phyloP scores from a whole-genome alignment of 352 stramenopile genomes.

The Globisporangium abappressorium region DNA sequence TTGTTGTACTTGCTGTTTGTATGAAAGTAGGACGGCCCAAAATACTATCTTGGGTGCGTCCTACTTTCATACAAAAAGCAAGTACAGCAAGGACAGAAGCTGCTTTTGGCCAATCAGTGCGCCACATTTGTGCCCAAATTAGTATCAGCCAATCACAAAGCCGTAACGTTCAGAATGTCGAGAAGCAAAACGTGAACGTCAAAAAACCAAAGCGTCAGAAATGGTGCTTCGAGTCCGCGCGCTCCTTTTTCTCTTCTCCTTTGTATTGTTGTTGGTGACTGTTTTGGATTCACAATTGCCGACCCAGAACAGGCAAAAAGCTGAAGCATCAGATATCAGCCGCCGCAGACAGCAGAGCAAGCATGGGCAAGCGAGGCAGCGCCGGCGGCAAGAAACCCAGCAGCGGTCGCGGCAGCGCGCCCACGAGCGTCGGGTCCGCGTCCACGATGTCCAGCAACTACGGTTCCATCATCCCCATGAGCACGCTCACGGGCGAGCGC shows the following conservation, averaged over 20 bases:
- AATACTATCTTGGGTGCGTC: too few relatives aligned
- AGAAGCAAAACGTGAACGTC: not conserved
- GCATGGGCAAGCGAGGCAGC: constrained; percentile 42
- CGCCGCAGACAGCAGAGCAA: not conserved
- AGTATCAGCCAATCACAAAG: too few relatives aligned
- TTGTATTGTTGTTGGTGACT: not conserved
- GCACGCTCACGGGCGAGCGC: not conserved
- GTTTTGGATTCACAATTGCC: not conserved
- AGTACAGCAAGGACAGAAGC: too few relatives aligned
- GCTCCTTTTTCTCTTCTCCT: not conserved
- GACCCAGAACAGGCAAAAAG: not conserved
- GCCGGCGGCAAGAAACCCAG: constrained; percentile 24
- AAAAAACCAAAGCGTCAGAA: not conserved
- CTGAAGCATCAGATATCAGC: not conserved
- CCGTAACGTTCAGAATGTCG: too few relatives aligned
- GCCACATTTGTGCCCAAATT: too few relatives aligned
- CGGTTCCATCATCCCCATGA: constrained; percentile 17
- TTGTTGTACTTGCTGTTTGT: too few relatives aligned
- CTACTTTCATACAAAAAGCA: too few relatives aligned
- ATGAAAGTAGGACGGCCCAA: too few relatives aligned
- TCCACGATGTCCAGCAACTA: constrained; percentile 26
- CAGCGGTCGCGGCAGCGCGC: constrained; percentile 23
- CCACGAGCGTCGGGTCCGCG: constrained; percentile 8
- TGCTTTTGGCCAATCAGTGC: too few relatives aligned
- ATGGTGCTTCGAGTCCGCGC: not conserved